Conservation (phyloP, 2,329 filamentous ascomycete species). For the Geosmithia flava region DNA sequence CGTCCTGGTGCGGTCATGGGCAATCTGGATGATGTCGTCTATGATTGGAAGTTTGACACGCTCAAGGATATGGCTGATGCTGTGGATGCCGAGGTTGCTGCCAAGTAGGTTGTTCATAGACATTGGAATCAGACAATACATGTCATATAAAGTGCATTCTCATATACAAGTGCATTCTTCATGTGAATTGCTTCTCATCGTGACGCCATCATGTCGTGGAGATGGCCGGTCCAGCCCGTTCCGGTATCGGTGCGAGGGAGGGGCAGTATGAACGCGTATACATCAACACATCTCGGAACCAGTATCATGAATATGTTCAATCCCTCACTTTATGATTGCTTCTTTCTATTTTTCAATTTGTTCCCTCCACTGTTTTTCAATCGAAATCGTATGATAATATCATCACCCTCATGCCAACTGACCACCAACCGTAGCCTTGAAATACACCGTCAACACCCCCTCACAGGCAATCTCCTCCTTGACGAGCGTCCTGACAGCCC, state of each 20-base stretch:
- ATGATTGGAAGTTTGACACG: slow-evolving; percentile 42
- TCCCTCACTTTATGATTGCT: not conserved
- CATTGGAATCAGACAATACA: too few species aligned
- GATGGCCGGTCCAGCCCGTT: too few species aligned
- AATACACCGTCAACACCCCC: slow-evolving; percentile 27
- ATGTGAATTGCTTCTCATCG: too few species aligned
- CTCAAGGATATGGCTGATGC: slow-evolving; percentile 49
- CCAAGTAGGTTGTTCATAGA: too few species aligned
- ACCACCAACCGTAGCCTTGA: slow-evolving; percentile 17
- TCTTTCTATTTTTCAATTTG: not conserved
- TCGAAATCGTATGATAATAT: too few species aligned
- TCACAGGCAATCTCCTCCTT: slow-evolving; percentile 15
- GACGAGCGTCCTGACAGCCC: slow-evolving; percentile 23
- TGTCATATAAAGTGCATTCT: too few species aligned
- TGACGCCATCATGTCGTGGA: too few species aligned
- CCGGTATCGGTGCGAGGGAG: too few species aligned
- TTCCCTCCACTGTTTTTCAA: not conserved
- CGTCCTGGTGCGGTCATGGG: slow-evolving; percentile 26
- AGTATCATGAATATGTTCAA: too few species aligned
- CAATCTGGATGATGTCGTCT: slow-evolving; percentile 25
- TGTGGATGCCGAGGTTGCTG: slow-evolving; percentile 20
- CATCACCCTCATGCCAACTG: not conserved
- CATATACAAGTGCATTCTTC: not conserved
- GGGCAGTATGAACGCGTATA: too few species aligned
- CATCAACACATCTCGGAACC: too few species aligned